These are phyloP conservation scores for Ceratobasidium sp. DNA, from an alignment of 1,284 basidiomycete species.

Conservation along the genomic window DNA sequence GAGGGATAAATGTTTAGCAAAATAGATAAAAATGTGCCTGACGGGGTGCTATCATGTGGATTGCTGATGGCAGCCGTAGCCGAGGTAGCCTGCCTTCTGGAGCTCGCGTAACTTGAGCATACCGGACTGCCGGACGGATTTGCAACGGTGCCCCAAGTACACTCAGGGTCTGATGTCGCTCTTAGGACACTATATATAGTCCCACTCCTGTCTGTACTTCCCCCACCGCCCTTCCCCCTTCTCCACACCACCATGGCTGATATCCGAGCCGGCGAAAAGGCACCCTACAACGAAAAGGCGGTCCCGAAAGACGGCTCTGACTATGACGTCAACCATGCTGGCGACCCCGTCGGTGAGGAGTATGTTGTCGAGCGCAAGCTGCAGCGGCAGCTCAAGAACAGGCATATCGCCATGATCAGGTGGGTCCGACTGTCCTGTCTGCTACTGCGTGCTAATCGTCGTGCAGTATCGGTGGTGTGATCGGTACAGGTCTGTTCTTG, in stretches of 20 bases:
- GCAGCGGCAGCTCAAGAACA: constrained; percentile 49
- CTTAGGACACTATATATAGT: constrained; percentile 23
- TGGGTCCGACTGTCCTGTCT: neutral
- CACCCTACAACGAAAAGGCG: constrained; percentile 21
- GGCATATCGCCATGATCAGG: constrained; percentile 50
- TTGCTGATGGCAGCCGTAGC: neutral
- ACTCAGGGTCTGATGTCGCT: constrained; percentile 11
- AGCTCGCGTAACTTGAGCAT: constrained; percentile 29
- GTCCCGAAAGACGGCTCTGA: constrained; percentile 23
- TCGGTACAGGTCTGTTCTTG: constrained; percentile 68
- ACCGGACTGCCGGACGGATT: neutral
- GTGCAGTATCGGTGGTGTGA: constrained; percentile 70
- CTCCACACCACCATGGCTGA: constrained; percentile 28
- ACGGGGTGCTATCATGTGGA: too few species aligned
- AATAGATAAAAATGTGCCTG: too few species aligned
- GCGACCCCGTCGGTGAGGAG: constrained; percentile 38
- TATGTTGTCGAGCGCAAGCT: constrained; percentile 38
- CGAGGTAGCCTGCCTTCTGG: constrained; percentile 14
- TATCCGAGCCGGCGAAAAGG: constrained; percentile 8
- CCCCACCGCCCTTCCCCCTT: neutral
- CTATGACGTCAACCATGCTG: constrained; percentile 37
- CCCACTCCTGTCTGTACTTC: neutral
- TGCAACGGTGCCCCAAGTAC: constrained; percentile 21
- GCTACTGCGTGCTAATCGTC: constrained; percentile 15
- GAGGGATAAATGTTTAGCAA: neutral